Conservation (phyloP, 192 early-diverging fungal species). For the Coemansia sp. region DNA sequence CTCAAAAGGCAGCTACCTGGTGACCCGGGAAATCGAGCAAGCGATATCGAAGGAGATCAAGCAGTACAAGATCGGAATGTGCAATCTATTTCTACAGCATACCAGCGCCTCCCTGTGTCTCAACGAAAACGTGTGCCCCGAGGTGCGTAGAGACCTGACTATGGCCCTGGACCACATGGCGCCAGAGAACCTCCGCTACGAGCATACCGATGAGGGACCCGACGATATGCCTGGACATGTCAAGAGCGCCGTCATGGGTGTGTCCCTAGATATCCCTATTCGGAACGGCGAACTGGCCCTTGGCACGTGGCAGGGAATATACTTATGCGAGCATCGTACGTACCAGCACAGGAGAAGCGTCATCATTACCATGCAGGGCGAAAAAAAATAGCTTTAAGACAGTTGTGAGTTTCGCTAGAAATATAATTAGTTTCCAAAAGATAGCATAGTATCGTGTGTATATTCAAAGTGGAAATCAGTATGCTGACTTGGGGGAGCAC, state of each 20-base stretch:
- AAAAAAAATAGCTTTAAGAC: conserved; percentile 46
- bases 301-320: conserved; percentile 88
- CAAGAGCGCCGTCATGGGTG: conserved; percentile 80
- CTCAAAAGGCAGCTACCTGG: conserved; percentile 73
- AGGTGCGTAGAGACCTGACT: conserved; percentile 80
- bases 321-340: conserved; percentile 72
- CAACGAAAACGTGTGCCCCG: conserved; percentile 84
- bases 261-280: conserved; percentile 84
- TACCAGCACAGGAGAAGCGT: conserved; percentile 61
- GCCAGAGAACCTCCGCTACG: conserved; percentile 75
- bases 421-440: too few species aligned
- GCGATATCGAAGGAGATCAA: conserved; percentile 58
- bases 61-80: conserved; percentile 73
- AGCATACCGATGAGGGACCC: conserved; percentile 82
- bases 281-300: conserved; percentile 72
- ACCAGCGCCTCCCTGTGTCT: conserved; percentile 86
- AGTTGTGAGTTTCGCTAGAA: not conserved
- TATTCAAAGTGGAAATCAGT: conserved; percentile 5
- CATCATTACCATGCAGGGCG: conserved; percentile 76
- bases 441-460: not conserved
- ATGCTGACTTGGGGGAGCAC: conserved; percentile 24
- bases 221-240: conserved; percentile 94
- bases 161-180: conserved; percentile 82
- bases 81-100: conserved; percentile 88
- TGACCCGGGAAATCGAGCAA: conserved; percentile 64